Base-by-base conservation (phyloP, 2,329 filamentous ascomycete species). In the Diplodia corticola region DNA sequence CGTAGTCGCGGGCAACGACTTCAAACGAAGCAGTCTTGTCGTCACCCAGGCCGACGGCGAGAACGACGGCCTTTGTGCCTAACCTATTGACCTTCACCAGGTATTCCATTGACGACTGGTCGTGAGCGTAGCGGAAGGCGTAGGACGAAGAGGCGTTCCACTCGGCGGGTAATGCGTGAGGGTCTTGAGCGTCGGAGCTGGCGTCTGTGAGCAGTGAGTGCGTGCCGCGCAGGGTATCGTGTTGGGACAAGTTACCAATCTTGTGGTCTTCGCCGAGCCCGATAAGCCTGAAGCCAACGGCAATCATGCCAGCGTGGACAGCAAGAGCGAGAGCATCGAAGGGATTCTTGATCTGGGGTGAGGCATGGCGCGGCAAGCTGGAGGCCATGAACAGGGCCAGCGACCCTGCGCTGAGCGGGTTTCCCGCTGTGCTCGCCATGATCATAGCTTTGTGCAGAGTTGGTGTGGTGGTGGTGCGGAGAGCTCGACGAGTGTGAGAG, bases 281-380 rank as follows among this genome's bases (percentile, higher is more conserved):
- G 20, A 92, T 79, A 3, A 98, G 83, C 63, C 89, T 85, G 76
- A 97, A 98, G 69, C 88, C 91, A 2, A 94, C 87, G 9, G 89
- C 88, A 26, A 86, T 77, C 88, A 98, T 91, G 73, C 89, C 92
- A 3, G 92, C 90, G 77, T 99, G 94, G 22, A 89, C 83, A 69
- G 96, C 89, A 26, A 98, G 85, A 17, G 92, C 92, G 68, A 97
- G 82, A 55, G 90, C 92, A 80, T 98, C 93, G 76, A 90, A 92
- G 0, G 90, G 86, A 67, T 86, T 89, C 70, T 88, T 88, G 33
- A 93, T 71, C 70, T 80, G 76, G 51, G 79, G 75, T 1, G 72
- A 72, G 12, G 73, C 70, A 44, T 75, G 71, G 67, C 73, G 74
- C 1, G 82, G 80, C 51, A 84, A 71, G 46, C 79, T 80, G 33